Conservation (phyloP, 1,284 basidiomycete species). For the Papiliotrema fonsecae region DNA sequence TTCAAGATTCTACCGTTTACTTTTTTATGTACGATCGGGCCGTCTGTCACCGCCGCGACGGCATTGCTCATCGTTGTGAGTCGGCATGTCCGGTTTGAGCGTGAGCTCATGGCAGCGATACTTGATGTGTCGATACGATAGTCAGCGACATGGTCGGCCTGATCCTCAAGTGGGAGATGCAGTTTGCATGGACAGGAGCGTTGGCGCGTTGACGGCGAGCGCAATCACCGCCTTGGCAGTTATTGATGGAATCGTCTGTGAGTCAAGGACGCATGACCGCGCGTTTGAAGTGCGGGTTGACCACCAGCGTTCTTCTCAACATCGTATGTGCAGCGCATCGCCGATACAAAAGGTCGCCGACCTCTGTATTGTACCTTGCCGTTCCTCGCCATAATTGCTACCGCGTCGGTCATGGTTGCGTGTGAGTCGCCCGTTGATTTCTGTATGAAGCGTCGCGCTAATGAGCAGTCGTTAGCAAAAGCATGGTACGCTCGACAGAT, state of each 20-base stretch:
- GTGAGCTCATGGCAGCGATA: conserved; percentile 17
- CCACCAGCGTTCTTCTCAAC: conserved; percentile 29
- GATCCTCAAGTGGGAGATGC: conserved; percentile 15
- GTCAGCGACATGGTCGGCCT: conserved; percentile 5
- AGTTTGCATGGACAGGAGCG: conserved; percentile 18
- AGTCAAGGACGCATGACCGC: conserved; percentile 2
- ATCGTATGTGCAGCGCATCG: conserved; percentile 26
- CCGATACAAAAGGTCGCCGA: conserved; percentile 25
- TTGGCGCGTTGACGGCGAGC: conserved; percentile 26
- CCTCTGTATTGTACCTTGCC: conserved; percentile 27
- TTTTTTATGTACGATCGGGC: conserved; percentile 32
- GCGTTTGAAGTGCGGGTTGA: background rate
- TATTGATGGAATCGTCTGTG: conserved; percentile 29
- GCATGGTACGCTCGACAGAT: background rate
- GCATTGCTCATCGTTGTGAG: conserved; percentile 30
- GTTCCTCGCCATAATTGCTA: conserved; percentile 25
- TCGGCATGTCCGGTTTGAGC: background rate
- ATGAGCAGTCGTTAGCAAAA: background rate
- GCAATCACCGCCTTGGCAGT: conserved; percentile 31
- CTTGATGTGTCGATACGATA: conserved; percentile 26
- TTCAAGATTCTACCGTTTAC: conserved; percentile 26
- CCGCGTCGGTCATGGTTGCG: conserved; percentile 24
- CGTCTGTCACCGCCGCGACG: conserved; percentile 32
- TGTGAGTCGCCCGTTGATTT: conserved; percentile 14
- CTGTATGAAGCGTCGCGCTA: background rate